A percentile compares a stretch with the other conserved stretches of the same genome.
These are phyloP conservation scores for Aspergillus brunneoviolaceus DNA, from an alignment of 2,329 filamentous ascomycete species.

Conservation along the genomic window DNA sequence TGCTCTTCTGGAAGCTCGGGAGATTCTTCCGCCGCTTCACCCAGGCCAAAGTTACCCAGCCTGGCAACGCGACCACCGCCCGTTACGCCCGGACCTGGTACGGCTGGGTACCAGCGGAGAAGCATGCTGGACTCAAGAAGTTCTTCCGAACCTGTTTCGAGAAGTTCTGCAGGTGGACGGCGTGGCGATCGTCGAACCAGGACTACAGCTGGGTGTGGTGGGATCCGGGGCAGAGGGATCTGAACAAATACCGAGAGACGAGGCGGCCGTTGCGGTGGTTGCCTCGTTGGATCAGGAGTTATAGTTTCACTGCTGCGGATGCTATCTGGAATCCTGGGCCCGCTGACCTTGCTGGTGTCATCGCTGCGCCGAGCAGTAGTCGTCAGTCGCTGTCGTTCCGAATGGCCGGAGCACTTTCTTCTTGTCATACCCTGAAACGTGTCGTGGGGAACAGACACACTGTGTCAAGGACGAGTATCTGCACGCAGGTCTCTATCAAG, in stretches of 20 bases:
- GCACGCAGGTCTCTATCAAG: not conserved
- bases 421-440: not conserved
- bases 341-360: conserved; percentile 1
- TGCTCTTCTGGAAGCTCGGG: conserved; percentile 42
- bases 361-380: not conserved
- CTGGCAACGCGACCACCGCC: conserved; percentile 30
- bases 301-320: conserved; percentile 25
- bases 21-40: conserved; percentile 39
- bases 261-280: conserved; percentile 23
- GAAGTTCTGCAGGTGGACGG: conserved; percentile 26
- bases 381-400: not conserved
- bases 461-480: not conserved
- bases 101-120: conserved; percentile 39
- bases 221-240: conserved; percentile 34
- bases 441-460: not conserved
- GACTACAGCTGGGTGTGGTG: conserved; percentile 45
- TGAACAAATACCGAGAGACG: conserved; percentile 20
- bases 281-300: conserved; percentile 28
- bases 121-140: conserved; percentile 31
- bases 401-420: conserved; percentile 12
- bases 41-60: conserved; percentile 31
- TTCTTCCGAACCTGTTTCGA: conserved; percentile 20
- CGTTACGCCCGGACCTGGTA: conserved; percentile 45
- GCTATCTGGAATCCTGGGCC: conserved; percentile 26
- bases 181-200: conserved; percentile 36